Base-by-base conservation (phyloP, 2,329 filamentous ascomycete genomes). In the Onygena corvina region DNA sequence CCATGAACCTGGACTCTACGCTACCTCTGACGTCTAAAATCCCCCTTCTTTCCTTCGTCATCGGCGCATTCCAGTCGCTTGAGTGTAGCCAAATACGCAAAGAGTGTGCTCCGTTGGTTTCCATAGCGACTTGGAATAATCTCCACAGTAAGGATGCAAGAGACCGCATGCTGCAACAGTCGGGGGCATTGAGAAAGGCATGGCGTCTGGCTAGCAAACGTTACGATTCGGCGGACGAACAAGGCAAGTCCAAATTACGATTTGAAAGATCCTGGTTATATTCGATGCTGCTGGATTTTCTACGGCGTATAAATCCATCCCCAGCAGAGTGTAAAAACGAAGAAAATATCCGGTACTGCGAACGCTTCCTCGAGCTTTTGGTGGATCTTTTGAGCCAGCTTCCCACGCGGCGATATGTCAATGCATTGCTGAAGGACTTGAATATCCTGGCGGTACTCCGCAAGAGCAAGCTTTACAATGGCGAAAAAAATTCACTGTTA, bases 261-360 rank as follows among this genome's bases (percentile, higher is more conserved):
- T 95, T 98, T 58, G 92, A 98, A 67, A 79, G 93, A 49, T 85
- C 86, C 38, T 98, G 92, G 93, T 74, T 98, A 8, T 94, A 88
- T 61, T 83, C 86, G 2, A 74, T 96, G 57, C 71, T 92, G 0
- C 67, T 95, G 27, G 84, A 94, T 60, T 95, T 96, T 59, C 63
- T 94, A 25, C 76, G 80, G 53, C 73, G 83, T 48, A 68, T 95
- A 7, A 86, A 93, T 62, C 44, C 20, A 4, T 23, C 21, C 11
- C 70, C 73, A 3, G 25, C 59, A 9, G 65, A 65, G 12, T 62
- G 64, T 47, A 57, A 61, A 16, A 58, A 60, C 50, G 54, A 65
- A 66, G 83, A 88, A 27, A 80, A 84, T 56, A 64, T 88, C 16
- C 68, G 79, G 2, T 98, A 95, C 65, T 94, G 87, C 63, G 90